Conservation (phyloP, 768 basidiomycete genomes). For the Mrakia gelida region DNA sequence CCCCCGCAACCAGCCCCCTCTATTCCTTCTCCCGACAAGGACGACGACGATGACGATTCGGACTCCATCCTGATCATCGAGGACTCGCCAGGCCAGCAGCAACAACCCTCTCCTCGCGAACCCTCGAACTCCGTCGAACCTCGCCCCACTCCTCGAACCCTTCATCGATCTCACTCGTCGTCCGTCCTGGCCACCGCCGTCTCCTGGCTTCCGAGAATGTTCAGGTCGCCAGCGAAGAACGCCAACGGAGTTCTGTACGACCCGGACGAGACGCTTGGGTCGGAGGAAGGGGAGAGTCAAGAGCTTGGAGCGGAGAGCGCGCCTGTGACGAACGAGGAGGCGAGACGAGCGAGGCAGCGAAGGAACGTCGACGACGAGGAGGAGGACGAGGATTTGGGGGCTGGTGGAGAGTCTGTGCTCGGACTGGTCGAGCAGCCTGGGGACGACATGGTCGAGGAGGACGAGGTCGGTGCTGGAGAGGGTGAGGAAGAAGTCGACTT, state of each 20-base stretch:
- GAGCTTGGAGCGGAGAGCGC: not conserved
- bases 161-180: not conserved
- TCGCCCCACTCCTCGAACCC: not conserved
- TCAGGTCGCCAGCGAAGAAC: constrained; percentile 18
- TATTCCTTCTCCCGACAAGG: not conserved
- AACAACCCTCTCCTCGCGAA: not conserved
- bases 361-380: not conserved
- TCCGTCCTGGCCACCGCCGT: constrained; percentile 19
- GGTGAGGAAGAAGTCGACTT: not conserved
- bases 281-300: not conserved
- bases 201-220: constrained; percentile 25
- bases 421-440: not conserved
- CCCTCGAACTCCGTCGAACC: not conserved
- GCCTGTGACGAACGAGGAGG: not conserved
- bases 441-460: not conserved
- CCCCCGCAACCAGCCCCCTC: not conserved
- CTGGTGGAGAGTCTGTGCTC: not conserved
- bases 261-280: not conserved
- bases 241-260: constrained; percentile 5
- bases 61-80: not conserved
- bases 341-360: not conserved
- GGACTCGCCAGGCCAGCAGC: not conserved
- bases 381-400: not conserved
- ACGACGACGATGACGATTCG: not conserved
- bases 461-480: not conserved